phyloP scores from a whole-genome alignment of 2,329 filamentous ascomycete genomes.

The Penicillium sp. region DNA sequence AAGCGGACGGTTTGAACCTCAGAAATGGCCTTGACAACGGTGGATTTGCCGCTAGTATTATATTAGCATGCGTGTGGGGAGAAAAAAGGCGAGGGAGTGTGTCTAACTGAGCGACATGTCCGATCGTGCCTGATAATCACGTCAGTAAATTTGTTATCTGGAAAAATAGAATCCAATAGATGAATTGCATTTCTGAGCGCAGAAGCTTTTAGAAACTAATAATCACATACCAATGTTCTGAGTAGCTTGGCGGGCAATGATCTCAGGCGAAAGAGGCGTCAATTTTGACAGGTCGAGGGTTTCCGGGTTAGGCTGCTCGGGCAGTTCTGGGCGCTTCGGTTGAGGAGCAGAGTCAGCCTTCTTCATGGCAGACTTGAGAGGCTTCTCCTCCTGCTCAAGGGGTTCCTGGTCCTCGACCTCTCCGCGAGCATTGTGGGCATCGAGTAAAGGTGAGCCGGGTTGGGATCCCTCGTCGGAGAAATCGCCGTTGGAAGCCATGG shows the following conservation, averaged over 20 bases:
- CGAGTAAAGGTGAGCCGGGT: slow-evolving; percentile 53
- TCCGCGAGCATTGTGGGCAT: slow-evolving; percentile 57
- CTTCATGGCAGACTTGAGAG: slow-evolving; percentile 83
- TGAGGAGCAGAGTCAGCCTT: slow-evolving; percentile 60
- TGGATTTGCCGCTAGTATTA: slow-evolving; percentile 72
- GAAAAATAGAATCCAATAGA: neutral
- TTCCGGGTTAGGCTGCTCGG: slow-evolving; percentile 89
- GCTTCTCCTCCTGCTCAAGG: slow-evolving; percentile 59
- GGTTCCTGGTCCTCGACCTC: slow-evolving; percentile 76
- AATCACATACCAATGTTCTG: slow-evolving; percentile 82
- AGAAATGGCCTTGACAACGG: slow-evolving; percentile 98
- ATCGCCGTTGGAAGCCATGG: slow-evolving; percentile 57
- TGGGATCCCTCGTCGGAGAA: slow-evolving; percentile 55
- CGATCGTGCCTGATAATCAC: slow-evolving; percentile 60
- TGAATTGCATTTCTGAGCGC: neutral
- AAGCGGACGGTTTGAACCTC: slow-evolving; percentile 98
- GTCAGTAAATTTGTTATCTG: slow-evolving; percentile 1
- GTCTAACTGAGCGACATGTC: slow-evolving; percentile 80
- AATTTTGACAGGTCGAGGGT: slow-evolving; percentile 79
- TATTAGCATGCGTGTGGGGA: slow-evolving; percentile 1
- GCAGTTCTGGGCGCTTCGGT: slow-evolving; percentile 64
- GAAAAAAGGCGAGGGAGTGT: neutral
- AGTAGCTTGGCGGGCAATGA: slow-evolving; percentile 95
- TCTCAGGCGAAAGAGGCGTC: slow-evolving; percentile 86
- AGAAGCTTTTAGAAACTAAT: neutral